Percentiles rank a stretch among this genome's conserved stretches.
Conservation (phyloP, 306 rosid species). For the Gastrolobium bilobum region DNA sequence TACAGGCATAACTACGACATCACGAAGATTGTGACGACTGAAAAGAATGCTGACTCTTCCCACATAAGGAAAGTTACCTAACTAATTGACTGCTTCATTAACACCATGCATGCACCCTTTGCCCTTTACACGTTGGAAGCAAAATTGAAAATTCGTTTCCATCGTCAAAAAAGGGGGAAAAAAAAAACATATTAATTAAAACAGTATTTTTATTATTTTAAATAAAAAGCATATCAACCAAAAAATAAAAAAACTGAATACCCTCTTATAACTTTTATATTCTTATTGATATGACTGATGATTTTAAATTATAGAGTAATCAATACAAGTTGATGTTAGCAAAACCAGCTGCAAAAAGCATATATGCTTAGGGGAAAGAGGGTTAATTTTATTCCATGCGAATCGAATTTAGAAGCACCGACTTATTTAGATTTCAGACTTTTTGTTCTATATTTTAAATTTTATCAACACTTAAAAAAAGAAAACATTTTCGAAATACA, state of each 20-base stretch:
- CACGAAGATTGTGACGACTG: slow-evolving; percentile 30
- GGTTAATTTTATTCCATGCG: slow-evolving; percentile 5
- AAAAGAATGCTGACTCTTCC: slow-evolving; percentile 42
- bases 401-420: slow-evolving; percentile 33
- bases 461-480: not conserved
- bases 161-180: not conserved
- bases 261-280: not conserved
- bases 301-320: slow-evolving; percentile 25
- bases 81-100: not conserved
- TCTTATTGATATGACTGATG: not conserved
- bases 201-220: not conserved
- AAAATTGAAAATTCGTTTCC: not conserved
- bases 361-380: slow-evolving; percentile 29
- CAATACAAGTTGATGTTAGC: slow-evolving; percentile 35
- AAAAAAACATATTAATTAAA: not conserved
- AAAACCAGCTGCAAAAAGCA: slow-evolving; percentile 40
- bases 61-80: not conserved
- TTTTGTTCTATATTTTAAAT: not conserved
- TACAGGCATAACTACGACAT: not conserved
- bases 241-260: not conserved
- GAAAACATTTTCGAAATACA: too few species aligned
- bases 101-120: slow-evolving; percentile 37
- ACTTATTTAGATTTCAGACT: not conserved
- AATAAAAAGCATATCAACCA: not conserved
- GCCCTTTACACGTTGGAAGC: slow-evolving; percentile 31